These are phyloP conservation scores for Hippophae tibetana DNA, from an alignment of 306 rosid genomes.

Conservation along the genomic window DNA sequence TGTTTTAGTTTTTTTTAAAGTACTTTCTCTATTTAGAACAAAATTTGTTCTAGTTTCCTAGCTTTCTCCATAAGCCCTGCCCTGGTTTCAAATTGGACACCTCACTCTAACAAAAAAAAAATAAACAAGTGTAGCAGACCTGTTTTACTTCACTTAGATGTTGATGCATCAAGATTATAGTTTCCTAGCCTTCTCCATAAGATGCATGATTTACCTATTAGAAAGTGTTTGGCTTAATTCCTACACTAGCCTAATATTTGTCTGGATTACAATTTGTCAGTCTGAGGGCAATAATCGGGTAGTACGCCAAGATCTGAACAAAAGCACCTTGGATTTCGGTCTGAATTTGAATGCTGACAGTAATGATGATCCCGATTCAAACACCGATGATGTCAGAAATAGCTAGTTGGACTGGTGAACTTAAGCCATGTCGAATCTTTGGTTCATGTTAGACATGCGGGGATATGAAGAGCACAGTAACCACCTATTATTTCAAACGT, in stretches of 20 bases:
- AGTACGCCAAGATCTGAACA: slow-evolving; percentile 90
- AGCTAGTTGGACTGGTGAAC: slow-evolving; percentile 14
- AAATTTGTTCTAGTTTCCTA: too few relatives aligned
- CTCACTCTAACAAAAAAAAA: too few relatives aligned
- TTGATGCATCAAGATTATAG: too few relatives aligned
- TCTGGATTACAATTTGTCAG: slow-evolving; percentile 1
- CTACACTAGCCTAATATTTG: not conserved
- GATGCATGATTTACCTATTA: too few relatives aligned
- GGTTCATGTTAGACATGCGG: slow-evolving; percentile 7
- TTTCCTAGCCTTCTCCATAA: too few relatives aligned
- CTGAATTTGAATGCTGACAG: slow-evolving; percentile 72
- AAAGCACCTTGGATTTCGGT: slow-evolving; percentile 85
- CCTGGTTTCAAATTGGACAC: too few relatives aligned
- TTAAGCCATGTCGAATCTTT: slow-evolving; percentile 10
- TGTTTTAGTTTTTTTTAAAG: not conserved
- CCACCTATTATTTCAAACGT: too few relatives aligned
- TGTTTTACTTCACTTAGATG: too few relatives aligned
- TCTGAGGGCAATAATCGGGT: slow-evolving; percentile 51
- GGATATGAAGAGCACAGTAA: too few relatives aligned
- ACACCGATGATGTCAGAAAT: slow-evolving; percentile 24
- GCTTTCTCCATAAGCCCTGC: too few relatives aligned
- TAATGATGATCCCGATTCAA: slow-evolving; percentile 41
- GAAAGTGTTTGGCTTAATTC: not conserved
- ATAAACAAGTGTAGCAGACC: too few relatives aligned
- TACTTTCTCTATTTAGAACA: too few relatives aligned